Evolutionary conservation across 75 land plant species (phyloP), one percentile per base, ranked within the genome.

Genomic region (Pinus albicaulis): DNA sequence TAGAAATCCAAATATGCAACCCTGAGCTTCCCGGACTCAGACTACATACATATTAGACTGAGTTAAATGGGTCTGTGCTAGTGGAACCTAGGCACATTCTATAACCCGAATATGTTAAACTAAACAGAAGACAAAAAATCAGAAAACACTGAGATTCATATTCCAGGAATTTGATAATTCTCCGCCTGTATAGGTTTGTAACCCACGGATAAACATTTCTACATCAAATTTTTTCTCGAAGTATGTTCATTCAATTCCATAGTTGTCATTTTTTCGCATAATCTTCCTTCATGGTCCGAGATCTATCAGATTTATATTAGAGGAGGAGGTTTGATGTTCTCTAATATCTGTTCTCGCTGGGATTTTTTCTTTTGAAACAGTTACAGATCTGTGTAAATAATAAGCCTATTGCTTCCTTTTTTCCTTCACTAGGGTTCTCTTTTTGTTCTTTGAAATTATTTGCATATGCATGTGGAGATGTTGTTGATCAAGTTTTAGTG

Each of bases 401-500:
- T 63, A 63, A 28, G 3, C 66, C 31, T 3, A 3, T 13, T 61
- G 4, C 13, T 60, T 60, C 63, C 8, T 3, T 64, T 7, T 19
- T 64, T 25, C 69, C 44, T 34, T 13, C 16, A 10, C 53, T 48
- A 4, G 34, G 13, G 64, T 10, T 38, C 10, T 64, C 2, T 41
- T 68, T 68, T 22, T 41, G 71, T 41, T 19, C 52, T 20, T 68
- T 36, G 7, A 23, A 24, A 68, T 36, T 68, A 17, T 68, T 53
- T 41, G 52, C n/a, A 10, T n/a, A 68, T 68, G 11, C 53, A 20
- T 19, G 71, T 41, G 71, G n/a, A 68, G 52, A 22, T 64, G 68
- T 34, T 44, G 26, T 25, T 76, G 38, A 77, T 52, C 31, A 24
- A 41, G 48, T 38, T 68, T 19, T 41, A n/a, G 19, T 80, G 31